Evolutionary conservation across 768 basidiomycete species (phyloP).

Genomic region (Chiua virens): DNA sequence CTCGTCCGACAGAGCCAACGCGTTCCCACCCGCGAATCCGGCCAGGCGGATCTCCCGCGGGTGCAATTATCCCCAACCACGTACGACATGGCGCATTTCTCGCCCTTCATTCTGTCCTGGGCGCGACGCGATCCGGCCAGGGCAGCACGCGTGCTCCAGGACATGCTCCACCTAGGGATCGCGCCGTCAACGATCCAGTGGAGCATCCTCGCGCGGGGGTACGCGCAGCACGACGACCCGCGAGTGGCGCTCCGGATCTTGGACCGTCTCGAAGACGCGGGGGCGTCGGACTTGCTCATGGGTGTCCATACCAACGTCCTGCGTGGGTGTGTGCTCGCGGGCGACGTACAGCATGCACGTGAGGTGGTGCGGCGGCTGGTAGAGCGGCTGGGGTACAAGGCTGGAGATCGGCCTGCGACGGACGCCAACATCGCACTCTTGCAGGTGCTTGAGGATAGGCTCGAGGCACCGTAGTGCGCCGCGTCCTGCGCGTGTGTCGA

Average conservation of each 20-base stretch:
- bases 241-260: constrained; percentile 42
- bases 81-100: constrained; percentile 45
- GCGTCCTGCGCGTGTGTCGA: not conserved
- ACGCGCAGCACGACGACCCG: constrained; percentile 40
- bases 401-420: constrained; percentile 23
- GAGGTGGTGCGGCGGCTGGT: constrained; percentile 31
- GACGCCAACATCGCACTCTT: constrained; percentile 22
- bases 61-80: constrained; percentile 27
- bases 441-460: constrained; percentile 15
- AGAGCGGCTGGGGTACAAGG: constrained; percentile 20
- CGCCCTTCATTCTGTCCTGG: constrained; percentile 50
- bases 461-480: not conserved
- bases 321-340: constrained; percentile 36
- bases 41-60: not conserved
- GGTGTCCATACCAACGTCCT: constrained; percentile 40
- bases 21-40: no score
- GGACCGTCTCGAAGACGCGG: constrained; percentile 36
- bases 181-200: constrained; percentile 47
- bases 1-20: constrained; percentile 12
- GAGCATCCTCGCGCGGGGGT: constrained; percentile 48
- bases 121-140: constrained; percentile 27
- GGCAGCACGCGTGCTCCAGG: constrained; percentile 44
- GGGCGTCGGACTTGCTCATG: constrained; percentile 17
- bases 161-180: constrained; percentile 52
- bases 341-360: constrained; percentile 29